Base-by-base conservation (phyloP, 164 flowering plant species). In the Paratinospora sagittata region DNA sequence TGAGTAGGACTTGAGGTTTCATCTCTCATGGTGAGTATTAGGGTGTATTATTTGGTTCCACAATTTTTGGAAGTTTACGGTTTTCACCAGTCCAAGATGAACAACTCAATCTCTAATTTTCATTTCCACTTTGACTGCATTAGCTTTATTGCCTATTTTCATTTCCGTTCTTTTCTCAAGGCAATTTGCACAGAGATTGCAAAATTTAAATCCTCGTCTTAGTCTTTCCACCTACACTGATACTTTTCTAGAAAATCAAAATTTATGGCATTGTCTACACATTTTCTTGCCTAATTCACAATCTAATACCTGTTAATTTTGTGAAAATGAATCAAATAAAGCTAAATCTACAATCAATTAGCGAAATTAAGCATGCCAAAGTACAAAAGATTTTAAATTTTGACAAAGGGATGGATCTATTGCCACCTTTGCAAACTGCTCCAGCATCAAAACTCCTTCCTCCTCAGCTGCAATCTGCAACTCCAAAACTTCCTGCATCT, bases 391-490 rank as follows among this genome's bases (percentile, higher is more conserved):
- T 2, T 17, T 69, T 39, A n/a, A n/a, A n/a, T 16, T 27, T 5
- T 27, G 37, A 62, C 26, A 43, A 68, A 27, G 36, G 11, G 16
- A 66, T 39, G 27, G 11, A 17, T 70, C 27, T 9, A 33, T 3
- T 39, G 82, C 63, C 43, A 90, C 92, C 86, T 69, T 45, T 3
- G 90, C 75, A 66, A 88, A 91, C 11, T 57, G 70, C 67, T 78
- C 67, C 23, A 89, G 84, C 78, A 88, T 70, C 30, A 82, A 70
- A 27, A 80, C 85, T 23, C 86, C 84, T 78, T 89, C 90, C 73
- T 86, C 89, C 85, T 91, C 97, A 8, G 85, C 85, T 26, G 81
- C 79, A 75, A 91, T 87, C 77, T 85, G 92, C 60, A 74, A 67
- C 69, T 80, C 81, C 19, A 89, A 75, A 76, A 78, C 88, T 73